Evolutionary conservation across 345 rosid species (phyloP).

Genomic region (Gossypium bickii): DNA sequence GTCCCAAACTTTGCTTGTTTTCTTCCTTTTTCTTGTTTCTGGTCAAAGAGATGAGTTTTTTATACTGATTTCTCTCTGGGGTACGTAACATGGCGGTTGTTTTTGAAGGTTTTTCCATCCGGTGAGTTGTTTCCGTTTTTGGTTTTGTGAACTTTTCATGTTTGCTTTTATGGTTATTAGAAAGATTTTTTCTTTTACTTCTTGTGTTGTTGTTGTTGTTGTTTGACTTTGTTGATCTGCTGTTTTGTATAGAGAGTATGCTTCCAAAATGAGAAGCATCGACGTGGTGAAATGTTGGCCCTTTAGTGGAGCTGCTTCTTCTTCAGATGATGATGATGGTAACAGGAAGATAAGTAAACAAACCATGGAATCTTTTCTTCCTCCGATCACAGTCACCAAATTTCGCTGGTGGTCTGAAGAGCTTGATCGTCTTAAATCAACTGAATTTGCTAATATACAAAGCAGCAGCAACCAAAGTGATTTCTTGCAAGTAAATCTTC

Average conservation of each 20-base stretch:
- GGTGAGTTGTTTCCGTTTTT: slow-evolving; percentile 28
- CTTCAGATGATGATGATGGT: not conserved
- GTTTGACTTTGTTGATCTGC: slow-evolving; percentile 10
- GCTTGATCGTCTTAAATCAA: slow-evolving; percentile 33
- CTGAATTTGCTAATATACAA: not conserved
- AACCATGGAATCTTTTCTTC: slow-evolving; percentile 36
- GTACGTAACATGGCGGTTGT: slow-evolving; percentile 36
- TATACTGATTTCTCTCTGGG: not conserved
- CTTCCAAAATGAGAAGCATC: slow-evolving; percentile 39
- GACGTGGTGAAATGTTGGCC: slow-evolving; percentile 61
- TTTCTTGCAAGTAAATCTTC: not conserved
- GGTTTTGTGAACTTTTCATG: too few species aligned
- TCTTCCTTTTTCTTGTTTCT: not conserved
- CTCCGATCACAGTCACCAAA: slow-evolving; percentile 47
- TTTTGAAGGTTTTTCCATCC: slow-evolving; percentile 54
- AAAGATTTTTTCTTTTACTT: not conserved
- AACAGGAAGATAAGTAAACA: slow-evolving; percentile 16
- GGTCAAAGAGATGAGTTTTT: not conserved
- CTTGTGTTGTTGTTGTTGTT: not conserved
- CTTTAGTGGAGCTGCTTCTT: slow-evolving; percentile 27
- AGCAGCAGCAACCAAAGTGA: not conserved
- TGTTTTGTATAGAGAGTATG: slow-evolving; percentile 39
- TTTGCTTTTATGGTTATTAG: not conserved
- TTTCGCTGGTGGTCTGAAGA: slow-evolving; percentile 76
- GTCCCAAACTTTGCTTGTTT: slow-evolving; percentile 1